phyloP scores from a whole-genome alignment of 495 filamentous ascomycete genomes.

The Tuber brumale region DNA sequence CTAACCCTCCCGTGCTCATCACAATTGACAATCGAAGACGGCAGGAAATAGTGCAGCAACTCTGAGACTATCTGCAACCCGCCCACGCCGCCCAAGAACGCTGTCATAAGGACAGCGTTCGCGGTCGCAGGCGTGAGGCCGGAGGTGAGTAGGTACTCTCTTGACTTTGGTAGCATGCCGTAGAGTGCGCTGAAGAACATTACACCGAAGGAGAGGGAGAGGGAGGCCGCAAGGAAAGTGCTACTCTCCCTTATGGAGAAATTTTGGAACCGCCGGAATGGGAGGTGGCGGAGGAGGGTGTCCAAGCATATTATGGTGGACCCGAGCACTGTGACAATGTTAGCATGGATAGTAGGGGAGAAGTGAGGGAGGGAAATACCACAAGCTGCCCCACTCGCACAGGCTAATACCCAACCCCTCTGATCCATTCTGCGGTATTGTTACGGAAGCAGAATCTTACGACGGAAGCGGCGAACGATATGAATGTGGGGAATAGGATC shows the following conservation, averaged over 20 bases:
- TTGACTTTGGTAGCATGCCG: conserved; percentile 85
- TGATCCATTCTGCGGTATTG: background rate
- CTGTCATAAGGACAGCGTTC: conserved; percentile 64
- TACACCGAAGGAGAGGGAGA: conserved; percentile 94
- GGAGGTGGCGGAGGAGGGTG: conserved; percentile 61
- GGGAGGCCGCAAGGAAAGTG: conserved; percentile 74
- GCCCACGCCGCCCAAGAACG: conserved; percentile 74
- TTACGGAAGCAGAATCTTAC: background rate
- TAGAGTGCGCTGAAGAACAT: conserved; percentile 95
- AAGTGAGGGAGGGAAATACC: conserved; percentile 12
- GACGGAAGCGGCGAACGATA: background rate
- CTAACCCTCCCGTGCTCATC: conserved; percentile 44
- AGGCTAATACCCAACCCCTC: conserved; percentile 81
- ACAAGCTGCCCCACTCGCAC: conserved; percentile 66
- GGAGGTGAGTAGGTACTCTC: conserved; percentile 62
- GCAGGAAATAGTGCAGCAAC: conserved; percentile 72
- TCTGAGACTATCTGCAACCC: conserved; percentile 76
- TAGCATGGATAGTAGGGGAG: conserved; percentile 42
- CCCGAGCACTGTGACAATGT: conserved; percentile 52
- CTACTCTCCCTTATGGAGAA: conserved; percentile 88
- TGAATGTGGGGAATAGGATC: background rate
- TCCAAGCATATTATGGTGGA: conserved; percentile 84
- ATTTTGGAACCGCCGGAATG: conserved; percentile 53
- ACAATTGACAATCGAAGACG: conserved; percentile 91
- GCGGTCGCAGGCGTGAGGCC: conserved; percentile 60